Base-by-base conservation (phyloP, 768 basidiomycete species). In the Trametes maxima region DNA sequence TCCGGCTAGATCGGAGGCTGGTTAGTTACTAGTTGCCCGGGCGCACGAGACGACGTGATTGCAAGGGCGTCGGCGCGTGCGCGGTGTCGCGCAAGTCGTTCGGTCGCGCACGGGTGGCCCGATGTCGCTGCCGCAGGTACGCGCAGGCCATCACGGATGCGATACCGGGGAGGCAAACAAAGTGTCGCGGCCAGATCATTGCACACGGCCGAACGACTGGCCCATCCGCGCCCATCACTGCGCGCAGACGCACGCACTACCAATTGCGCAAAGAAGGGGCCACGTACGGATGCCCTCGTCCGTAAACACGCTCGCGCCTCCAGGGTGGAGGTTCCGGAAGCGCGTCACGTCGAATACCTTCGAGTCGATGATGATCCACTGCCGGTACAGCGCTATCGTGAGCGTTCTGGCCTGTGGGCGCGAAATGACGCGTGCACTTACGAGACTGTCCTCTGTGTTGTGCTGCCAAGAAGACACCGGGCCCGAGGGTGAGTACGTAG, bases 291-390 rank as follows among this genome's bases (percentile, higher is more conserved):
- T 81, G 68, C 88, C 86, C 12, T 77, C 73, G 68, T 90, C 87
- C 28, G 85, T 72, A 16, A 95, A 78, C 36, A 92, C 90, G 2
- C 84, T 80, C 0, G 80, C 72, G 13, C 92, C 92, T 44, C 92
- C 93, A 4, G 90, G 93, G 70, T 95, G 93, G 65, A 92, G 77
- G 46, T 78, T 79, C 40, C 80, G 81, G 73, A 95, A 94, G 67
- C 85, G 86, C 54, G 86, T 85, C 19, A 95, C 74, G 70, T 93
- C 87, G 69, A 85, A 92, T 33, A 92, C 89, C 70, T 87, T 88
- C 53, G 85, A 82, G 70, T 94, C 92, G 65, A 92, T 81, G 61
- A 90, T 81, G 61, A 92, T 74, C 89, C 90, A 92, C 86, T 89
- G 61, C 24, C 19, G 14, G 39, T 42, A n/a, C n/a, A n/a, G 21